Conservation (phyloP, 495 filamentous ascomycete species). For the Aspergillus haitiensis region DNA sequence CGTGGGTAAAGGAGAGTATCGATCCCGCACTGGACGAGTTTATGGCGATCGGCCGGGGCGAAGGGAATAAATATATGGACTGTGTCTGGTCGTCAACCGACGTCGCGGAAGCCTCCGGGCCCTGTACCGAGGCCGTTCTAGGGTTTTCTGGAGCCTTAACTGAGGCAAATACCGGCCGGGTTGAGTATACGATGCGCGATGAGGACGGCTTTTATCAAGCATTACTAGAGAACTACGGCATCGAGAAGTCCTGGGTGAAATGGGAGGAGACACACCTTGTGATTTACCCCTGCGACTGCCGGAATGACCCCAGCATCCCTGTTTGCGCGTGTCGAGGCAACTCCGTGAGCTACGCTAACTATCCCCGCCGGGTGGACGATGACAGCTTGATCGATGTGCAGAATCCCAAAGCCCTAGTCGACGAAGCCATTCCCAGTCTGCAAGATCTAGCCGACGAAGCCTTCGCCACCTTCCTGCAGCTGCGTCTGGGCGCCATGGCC, state of each 20-base stretch:
- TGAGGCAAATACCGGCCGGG: too few relatives aligned
- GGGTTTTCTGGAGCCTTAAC: neutral
- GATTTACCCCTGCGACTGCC: neutral
- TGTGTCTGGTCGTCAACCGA: neutral
- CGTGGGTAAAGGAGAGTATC: neutral
- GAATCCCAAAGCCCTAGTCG: neutral
- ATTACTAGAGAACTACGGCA: neutral
- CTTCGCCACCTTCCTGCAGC: neutral
- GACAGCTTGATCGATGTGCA: constrained; percentile 1
- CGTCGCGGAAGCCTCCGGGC: neutral
- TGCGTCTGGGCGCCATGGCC: neutral
- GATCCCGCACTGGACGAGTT: neutral
- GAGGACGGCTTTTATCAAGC: constrained; percentile 1
- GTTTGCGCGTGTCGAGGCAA: neutral
- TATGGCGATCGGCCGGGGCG: neutral
- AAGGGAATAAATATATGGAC: neutral
- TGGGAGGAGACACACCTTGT: neutral
- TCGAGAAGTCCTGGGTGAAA: neutral
- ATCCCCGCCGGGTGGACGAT: neutral
- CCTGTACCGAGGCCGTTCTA: neutral
- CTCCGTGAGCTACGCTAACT: neutral
- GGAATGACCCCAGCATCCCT: neutral
- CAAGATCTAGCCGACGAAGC: neutral
- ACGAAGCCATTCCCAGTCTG: neutral
- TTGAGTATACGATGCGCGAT: neutral